phyloP scores from a whole-genome alignment of 441 rosid species.

The Populus hybrid region DNA sequence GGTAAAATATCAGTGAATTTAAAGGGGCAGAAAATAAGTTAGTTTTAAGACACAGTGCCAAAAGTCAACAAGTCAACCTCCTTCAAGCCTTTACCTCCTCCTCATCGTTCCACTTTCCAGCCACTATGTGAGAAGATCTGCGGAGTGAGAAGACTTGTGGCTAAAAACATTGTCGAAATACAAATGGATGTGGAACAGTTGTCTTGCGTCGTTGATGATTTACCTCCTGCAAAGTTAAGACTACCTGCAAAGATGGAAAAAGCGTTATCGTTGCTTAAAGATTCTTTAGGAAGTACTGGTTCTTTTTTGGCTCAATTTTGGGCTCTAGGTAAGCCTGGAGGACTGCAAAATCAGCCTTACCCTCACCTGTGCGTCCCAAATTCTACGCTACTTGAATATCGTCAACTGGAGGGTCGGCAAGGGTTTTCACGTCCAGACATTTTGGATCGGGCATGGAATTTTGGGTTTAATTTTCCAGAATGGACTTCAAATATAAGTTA shows the following conservation, averaged over 20 bases:
- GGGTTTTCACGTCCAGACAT: rapidly evolving
- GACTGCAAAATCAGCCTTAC: rapidly evolving
- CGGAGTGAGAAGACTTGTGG: no score
- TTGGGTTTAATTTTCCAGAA: constrained; percentile 47
- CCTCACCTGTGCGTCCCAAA: no score
- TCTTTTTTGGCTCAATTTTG: constrained; percentile 44
- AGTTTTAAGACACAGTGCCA: no score
- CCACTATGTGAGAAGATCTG: background rate
- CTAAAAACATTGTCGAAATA: background rate
- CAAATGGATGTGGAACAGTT: background rate
- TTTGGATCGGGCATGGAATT: constrained; percentile 51
- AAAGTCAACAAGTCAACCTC: background rate
- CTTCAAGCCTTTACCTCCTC: background rate
- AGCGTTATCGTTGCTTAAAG: background rate
- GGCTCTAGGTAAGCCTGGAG: rapidly evolving
- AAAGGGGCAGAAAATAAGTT: no score
- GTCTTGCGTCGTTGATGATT: no score
- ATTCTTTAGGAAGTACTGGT: no score
- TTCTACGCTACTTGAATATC: no score
- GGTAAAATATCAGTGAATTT: no score
- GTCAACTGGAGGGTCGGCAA: no score
- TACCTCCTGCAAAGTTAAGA: rapidly evolving
- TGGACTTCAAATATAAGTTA: constrained; percentile 68
- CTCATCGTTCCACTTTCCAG: background rate
- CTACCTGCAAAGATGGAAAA: background rate